Evolutionary conservation across 768 basidiomycete genomes (phyloP), one percentile per base, ranked within the genome.

Genomic region (Pleurotus platypus): DNA sequence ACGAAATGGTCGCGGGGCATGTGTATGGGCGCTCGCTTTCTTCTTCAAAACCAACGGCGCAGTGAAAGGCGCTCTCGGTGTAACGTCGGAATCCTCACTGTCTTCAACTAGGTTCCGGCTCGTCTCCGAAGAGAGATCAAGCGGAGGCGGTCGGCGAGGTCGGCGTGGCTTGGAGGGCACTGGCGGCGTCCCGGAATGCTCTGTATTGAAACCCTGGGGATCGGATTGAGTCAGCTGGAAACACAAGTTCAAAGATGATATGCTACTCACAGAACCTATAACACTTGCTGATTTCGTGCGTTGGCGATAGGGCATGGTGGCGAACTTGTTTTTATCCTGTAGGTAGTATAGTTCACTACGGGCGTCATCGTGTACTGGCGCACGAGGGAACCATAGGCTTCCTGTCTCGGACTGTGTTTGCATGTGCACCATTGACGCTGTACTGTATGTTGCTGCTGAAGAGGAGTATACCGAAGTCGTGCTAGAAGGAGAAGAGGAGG

Each of bases 371-470:
- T 35, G 30, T 35, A 35, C 8, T 9, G 30, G 30, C 30, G 30
- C 30, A 11, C 30, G 30, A 35, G 30, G 30, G 30, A 35, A 35
- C 30, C 9, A 35, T 35, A 35, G 11, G 30, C 30, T 35, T 9
- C 30, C 30, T 35, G 30, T 35, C 11, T 35, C 30, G 30, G 30
- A 35, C 30, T 9, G 30, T 35, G 30, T 35, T 42, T 54, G 51
- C 51, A 42, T 54, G 15, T 37, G 51, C 18, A 54, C 12, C 26
- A 54, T 54, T 24, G 51, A 54, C 42, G 39, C 42, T 42, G 39
- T 18, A n/a, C 39, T 54, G 12, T n/a, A 24, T 54, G 51, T 54
- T 20, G 37, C 26, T 11, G 51, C 18, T 20, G 37, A 18, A n/a
- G 51, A 20, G 39, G 51, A 40, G 9, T n/a, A 40, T 12, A 24